Evolutionary conservation across 2,329 filamentous ascomycete species (phyloP), one percentile per base, ranked within the genome.

Genomic region (Xylaria sp.): DNA sequence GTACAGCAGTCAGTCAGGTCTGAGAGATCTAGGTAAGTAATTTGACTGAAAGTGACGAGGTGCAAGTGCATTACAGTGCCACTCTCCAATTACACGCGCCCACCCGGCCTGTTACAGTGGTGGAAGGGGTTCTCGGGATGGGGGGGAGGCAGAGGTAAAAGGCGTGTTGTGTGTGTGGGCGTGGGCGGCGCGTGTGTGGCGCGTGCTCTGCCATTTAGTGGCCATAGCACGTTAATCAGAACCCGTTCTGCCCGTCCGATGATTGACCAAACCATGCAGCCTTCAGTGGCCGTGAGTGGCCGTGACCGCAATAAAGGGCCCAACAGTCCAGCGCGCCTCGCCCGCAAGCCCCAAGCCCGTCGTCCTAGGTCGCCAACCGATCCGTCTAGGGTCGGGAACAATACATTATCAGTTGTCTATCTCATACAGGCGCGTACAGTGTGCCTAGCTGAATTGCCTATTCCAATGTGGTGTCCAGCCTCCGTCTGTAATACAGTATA

Each of bases 21-120:
- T 7, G 39, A 44, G 39, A 43, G 46, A n/a, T 26, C 17, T 42
- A 40, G 39, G 40, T 48, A 47, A 34, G 44, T 42, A 58, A 52
- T 51, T 59, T 56, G 53, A 44, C 42, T 54, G 44, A 56, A 48
- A 49, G 57, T 57, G 50, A 57, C 48, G 54, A 52, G 56, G 53
- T 50, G 48, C 54, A 54, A 54, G 48, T 50, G 57, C 50, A 57
- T 54, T 59, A 44, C 7, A 26, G 6, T 26, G 24, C 24, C 24
- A 26, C 24, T 26, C 24, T 26, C 24, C 24, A 26, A 26, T 26
- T 5, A 26, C 24, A 26, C 11, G 6, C 11, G 24, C 24, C 29
- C 29, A 34, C 29, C 29, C 29, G 29, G 29, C 29, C 9, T 34
- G 29, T 34, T 34, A 34, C 29, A 39, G 38, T 40, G 44, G 47